Percentiles rank a stretch among this genome's conserved stretches.
Evolutionary conservation across 148 eudicot species (phyloP).

Genomic region (Chenopodium suecicum): DNA sequence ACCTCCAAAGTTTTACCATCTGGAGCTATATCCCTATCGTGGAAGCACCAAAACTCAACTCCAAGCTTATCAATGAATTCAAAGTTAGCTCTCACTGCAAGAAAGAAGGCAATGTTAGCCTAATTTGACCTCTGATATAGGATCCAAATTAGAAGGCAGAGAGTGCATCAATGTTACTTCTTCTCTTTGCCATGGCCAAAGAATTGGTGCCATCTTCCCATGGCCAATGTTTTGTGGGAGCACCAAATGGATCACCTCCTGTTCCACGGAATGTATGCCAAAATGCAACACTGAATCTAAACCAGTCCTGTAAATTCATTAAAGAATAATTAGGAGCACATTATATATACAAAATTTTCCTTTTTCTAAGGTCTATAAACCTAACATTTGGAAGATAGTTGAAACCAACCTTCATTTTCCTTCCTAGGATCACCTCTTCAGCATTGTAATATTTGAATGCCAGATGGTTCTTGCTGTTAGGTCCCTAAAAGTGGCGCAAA

Average conservation of each 20-base stretch:
- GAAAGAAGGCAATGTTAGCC: not conserved
- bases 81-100: constrained; percentile 94
- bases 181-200: constrained; percentile 86
- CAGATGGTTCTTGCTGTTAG: constrained; percentile 71
- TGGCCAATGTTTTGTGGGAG: constrained; percentile 91
- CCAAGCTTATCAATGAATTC: constrained; percentile 96
- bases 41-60: constrained; percentile 95
- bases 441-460: constrained; percentile 89
- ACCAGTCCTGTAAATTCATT: constrained; percentile 65
- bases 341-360: not conserved
- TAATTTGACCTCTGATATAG: not conserved
- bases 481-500: constrained; percentile 51
- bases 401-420: constrained; percentile 80
- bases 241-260: constrained; percentile 94
- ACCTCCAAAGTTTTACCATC: constrained; percentile 86
- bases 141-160: not conserved
- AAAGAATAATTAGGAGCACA: not conserved
- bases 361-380: not conserved
- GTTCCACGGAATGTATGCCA: constrained; percentile 99
- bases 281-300: constrained; percentile 96
- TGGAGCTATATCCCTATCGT: constrained; percentile 97
- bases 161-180: constrained; percentile 55
- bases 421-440: constrained; percentile 87
- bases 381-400: not conserved
- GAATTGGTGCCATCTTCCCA: constrained; percentile 99